Evolutionary conservation across 805 yeast genomes (phyloP), one percentile per base, ranked within the genome.

Genomic region (Maudiozyma serrabonitensis): DNA sequence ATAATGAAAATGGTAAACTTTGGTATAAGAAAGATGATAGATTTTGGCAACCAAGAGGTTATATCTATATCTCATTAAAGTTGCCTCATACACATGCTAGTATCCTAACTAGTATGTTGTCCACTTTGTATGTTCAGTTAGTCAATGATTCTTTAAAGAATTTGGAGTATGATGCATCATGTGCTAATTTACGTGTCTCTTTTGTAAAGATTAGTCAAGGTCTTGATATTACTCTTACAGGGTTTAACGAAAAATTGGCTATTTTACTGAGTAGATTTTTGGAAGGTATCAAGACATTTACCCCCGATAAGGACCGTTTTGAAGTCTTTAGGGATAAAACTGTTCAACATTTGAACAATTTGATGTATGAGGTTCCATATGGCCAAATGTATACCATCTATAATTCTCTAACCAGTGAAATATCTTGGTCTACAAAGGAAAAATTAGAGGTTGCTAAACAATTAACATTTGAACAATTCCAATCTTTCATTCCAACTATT

Each of bases 21-120:
- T 91, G 98, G 98, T 87, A 73, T 65, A 91, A 91, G 64, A 84
- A 84, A 57, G 96, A 91, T 69, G 96, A 91, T 56, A 80, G 82
- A 46, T 86, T 91, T 62, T 80, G 84, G 72, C 85, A 87, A 16
- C 99, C 98, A 46, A 86, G 90, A 68, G 93, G 93, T 0, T 73
- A 78, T 45, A 78, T 89, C 31, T 77, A 78, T 39, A 63, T 87
- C 47, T 72, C 77, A 40, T 73, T 91, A 54, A 82, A 81, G 53
- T 68, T 80, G 41, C 95, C 95, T 1, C 71, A 75, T 12, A 72
- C 84, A 0, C 76, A 76, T 45, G 68, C 76, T 1, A 78, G 83
- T n/a, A 80, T 87, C 2, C 66, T 74, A 28, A 74, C 79, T 45
- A 70, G 80, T 2, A 76, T 84, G 40, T 68, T 77, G 53, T 74